Base-by-base conservation (phyloP, 164 flowering plant genomes). In the Nelumbo lutea region DNA sequence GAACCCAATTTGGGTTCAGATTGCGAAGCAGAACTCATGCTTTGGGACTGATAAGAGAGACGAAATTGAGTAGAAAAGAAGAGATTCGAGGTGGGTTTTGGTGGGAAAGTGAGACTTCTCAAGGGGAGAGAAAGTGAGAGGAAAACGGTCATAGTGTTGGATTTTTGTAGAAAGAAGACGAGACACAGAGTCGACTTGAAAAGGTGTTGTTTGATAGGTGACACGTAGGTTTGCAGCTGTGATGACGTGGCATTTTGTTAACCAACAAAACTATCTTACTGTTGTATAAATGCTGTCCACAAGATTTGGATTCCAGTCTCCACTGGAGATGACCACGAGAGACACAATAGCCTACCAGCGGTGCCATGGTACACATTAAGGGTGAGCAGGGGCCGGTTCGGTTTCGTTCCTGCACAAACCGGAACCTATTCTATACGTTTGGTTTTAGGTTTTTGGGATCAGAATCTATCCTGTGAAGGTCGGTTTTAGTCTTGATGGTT, bases 21-120 rank as follows among this genome's bases (percentile, higher is more conserved):
- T n/a, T 68, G 71, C 2, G 77, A 51, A n/a, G 72, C 39, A 5
- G 69, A 48, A 66, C 41, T 72, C 87, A 83, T 82, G 75, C 39
- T 73, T 56, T 56, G 67, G 52, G 58, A 67, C 42, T n/a, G 50
- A 14, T 40, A 50, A 1, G 57, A 38, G 62, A 50, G 69, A 9
- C 4, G 5, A 61, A 74, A 42, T 65, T 60, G 64, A 57, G 27
- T 43, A 9, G 60, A 47, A 48, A 41, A 9, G 9, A 58, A 2
- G 63, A 52, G 59, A 42, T 61, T 58, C 70, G 80, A 65, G 14
- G 69, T 72, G 75, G 69, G 70, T 56, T 61, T 66, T 42, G 63
- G 52, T 47, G 73, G 62, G 62, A 40, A 47, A 6, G 52, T 1
- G 42, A 61, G 57, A 51, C 47, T 70, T 68, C 68, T 70, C 51